A percentile compares a stretch with the other conserved stretches of the same genome.
phyloP scores from a whole-genome alignment of 225 moss, liverwort and hornwort species.

The Rhytidiadelphus loreus region DNA sequence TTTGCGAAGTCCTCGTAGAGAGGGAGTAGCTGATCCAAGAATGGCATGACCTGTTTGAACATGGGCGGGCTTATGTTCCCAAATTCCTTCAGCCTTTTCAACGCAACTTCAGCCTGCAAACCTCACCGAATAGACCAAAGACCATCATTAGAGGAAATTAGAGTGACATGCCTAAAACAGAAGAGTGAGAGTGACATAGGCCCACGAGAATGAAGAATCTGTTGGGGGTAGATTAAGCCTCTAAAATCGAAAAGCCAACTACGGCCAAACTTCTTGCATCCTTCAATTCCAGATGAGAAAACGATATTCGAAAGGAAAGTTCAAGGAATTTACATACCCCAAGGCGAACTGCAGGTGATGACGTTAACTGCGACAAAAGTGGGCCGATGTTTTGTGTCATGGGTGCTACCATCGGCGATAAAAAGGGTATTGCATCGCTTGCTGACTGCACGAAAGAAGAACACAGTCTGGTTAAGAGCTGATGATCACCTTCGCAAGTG shows the following conservation, averaged over 20 bases:
- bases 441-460: slow-evolving; percentile 40
- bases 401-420: slow-evolving; percentile 67
- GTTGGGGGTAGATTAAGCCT: not conserved
- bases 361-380: slow-evolving; percentile 49
- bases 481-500: not conserved
- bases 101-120: slow-evolving; percentile 68
- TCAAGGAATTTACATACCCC: slow-evolving; percentile 10
- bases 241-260: not conserved
- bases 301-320: not conserved
- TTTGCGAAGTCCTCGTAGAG: slow-evolving; percentile 65
- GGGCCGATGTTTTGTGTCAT: slow-evolving; percentile 68
- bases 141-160: not conserved
- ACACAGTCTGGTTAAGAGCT: not conserved
- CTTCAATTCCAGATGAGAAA: not conserved
- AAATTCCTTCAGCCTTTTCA: slow-evolving; percentile 57
- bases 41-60: slow-evolving; percentile 72
- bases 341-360: slow-evolving; percentile 56
- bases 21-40: slow-evolving; percentile 76
- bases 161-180: not conserved
- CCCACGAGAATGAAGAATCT: not conserved
- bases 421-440: slow-evolving; percentile 63
- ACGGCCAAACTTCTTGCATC: not conserved
- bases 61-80: slow-evolving; percentile 66
- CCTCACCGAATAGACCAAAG: not conserved
- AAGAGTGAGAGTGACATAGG: not conserved